phyloP scores from a whole-genome alignment of 495 filamentous ascomycete species.

The Trichocladium antarcticum region DNA sequence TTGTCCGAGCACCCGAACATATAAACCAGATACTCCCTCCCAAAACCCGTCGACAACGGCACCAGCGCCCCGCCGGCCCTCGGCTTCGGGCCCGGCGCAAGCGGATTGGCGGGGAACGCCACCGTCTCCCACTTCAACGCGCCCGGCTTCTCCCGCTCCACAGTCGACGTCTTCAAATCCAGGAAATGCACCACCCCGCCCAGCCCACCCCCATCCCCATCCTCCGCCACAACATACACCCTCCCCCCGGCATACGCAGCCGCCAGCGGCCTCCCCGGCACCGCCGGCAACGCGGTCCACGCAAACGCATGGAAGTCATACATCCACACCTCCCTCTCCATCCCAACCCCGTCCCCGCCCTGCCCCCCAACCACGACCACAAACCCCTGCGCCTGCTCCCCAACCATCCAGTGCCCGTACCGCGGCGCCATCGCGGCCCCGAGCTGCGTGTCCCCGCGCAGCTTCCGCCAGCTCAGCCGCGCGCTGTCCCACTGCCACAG shows the following conservation, averaged over 20 bases:
- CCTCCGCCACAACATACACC: conserved; percentile 36
- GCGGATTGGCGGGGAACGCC: conserved; percentile 37
- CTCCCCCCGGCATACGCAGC: conserved; percentile 32
- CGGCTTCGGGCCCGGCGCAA: conserved; percentile 36
- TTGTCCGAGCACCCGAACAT: conserved; percentile 33
- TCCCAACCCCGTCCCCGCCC: conserved; percentile 1
- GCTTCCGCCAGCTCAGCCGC: conserved; percentile 26
- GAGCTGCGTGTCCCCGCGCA: conserved; percentile 16
- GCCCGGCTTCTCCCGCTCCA: conserved; percentile 22
- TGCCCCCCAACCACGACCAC: conserved; percentile 37
- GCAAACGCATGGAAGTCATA: conserved; percentile 31
- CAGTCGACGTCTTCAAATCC: conserved; percentile 22
- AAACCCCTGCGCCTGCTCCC: conserved; percentile 20
- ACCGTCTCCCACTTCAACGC: conserved; percentile 33
- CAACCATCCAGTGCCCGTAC: conserved; percentile 20
- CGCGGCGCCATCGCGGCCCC: conserved; percentile 13
- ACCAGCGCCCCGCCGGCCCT: conserved; percentile 35
- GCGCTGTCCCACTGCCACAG: conserved; percentile 41
- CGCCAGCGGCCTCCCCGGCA: conserved; percentile 25
- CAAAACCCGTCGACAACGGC: conserved; percentile 39
- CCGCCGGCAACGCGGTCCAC: conserved; percentile 37
- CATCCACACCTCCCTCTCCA: conserved; percentile 34
- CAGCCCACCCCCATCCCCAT: conserved; percentile 16
- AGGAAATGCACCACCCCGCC: conserved; percentile 37
- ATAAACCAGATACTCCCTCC: conserved; percentile 43